These are phyloP conservation scores for Eucalyptus globulus DNA, from an alignment of 345 rosid species.

Conservation along the genomic window DNA sequence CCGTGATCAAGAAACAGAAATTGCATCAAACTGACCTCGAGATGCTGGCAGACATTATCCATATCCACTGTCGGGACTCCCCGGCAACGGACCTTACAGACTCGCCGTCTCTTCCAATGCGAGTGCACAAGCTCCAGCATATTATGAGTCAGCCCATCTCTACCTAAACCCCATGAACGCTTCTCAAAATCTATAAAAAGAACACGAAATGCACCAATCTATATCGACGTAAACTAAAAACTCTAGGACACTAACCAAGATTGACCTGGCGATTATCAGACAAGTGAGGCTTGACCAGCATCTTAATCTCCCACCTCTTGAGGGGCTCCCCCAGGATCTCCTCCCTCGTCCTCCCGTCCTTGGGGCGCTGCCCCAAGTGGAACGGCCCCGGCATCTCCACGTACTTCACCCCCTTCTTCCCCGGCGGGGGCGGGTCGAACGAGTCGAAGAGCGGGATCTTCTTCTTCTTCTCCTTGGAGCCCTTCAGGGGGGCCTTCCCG, in stretches of 20 bases:
- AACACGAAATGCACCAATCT: not conserved
- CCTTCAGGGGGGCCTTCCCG: slow-evolving; percentile 89
- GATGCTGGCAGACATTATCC: slow-evolving; percentile 72
- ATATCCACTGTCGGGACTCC: slow-evolving; percentile 94
- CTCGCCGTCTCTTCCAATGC: slow-evolving; percentile 83
- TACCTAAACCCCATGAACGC: slow-evolving; percentile 23
- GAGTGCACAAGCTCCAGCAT: slow-evolving; percentile 88
- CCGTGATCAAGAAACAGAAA: not conserved
- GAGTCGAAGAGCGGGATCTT: slow-evolving; percentile 77
- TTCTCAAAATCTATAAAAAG: not conserved
- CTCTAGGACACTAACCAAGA: slow-evolving; percentile 42
- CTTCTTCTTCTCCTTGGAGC: slow-evolving; percentile 39
- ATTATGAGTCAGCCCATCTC: slow-evolving; percentile 94
- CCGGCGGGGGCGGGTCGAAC: slow-evolving; percentile 51
- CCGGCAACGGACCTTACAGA: slow-evolving; percentile 75
- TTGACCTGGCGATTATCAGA: slow-evolving; percentile 85
- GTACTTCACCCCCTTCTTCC: slow-evolving; percentile 40
- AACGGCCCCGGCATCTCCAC: slow-evolving; percentile 76
- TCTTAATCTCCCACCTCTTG: slow-evolving; percentile 69
- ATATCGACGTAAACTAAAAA: not conserved
- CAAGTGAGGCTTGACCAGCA: slow-evolving; percentile 56
- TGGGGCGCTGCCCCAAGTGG: slow-evolving; percentile 52
- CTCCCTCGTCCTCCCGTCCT: slow-evolving; percentile 46
- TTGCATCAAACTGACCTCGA: slow-evolving; percentile 43
- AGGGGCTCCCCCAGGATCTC: slow-evolving; percentile 80